Evolutionary conservation across 2,329 filamentous ascomycete species (phyloP).

Genomic region (Lachnum nothofagi): DNA sequence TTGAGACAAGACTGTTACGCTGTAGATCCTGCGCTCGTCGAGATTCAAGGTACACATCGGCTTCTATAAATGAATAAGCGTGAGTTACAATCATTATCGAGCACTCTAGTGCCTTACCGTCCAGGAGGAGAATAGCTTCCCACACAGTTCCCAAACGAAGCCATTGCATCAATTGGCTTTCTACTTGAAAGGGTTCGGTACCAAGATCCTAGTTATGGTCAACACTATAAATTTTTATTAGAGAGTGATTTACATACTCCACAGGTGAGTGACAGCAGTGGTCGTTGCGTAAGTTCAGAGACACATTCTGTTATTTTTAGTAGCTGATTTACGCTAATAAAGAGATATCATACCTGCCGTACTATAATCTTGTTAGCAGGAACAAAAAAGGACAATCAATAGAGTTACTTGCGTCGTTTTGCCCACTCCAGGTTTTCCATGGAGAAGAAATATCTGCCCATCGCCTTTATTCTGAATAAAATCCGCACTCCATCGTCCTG

Average conservation of each 20-base stretch:
- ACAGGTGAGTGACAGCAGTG: conserved; percentile 33
- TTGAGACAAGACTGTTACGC: conserved; percentile 27
- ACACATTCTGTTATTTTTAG: conserved; percentile 8
- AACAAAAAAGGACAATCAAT: too few species aligned
- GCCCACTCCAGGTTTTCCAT: neutral
- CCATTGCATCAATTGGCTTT: conserved; percentile 39
- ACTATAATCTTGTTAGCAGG: too few species aligned
- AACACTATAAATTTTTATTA: too few species aligned
- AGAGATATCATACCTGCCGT: neutral
- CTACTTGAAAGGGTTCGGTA: conserved; percentile 38
- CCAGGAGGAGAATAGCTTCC: conserved; percentile 46
- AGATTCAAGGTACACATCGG: conserved; percentile 43
- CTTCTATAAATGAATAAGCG: too few species aligned
- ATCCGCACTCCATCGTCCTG: too few species aligned
- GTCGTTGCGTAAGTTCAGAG: conserved; percentile 18
- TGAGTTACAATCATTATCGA: too few species aligned
- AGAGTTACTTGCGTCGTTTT: neutral
- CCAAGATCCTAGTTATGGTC: conserved; percentile 49
- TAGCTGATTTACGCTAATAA: neutral
- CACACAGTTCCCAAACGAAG: conserved; percentile 33
- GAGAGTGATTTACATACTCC: too few species aligned
- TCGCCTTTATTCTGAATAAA: neutral
- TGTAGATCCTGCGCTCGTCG: conserved; percentile 27
- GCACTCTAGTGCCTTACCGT: too few species aligned
- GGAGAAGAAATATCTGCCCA: neutral